Evolutionary conservation across 192 early-diverging fungal genomes (phyloP).

Genomic region (Rhizoclosmatium sp.): DNA sequence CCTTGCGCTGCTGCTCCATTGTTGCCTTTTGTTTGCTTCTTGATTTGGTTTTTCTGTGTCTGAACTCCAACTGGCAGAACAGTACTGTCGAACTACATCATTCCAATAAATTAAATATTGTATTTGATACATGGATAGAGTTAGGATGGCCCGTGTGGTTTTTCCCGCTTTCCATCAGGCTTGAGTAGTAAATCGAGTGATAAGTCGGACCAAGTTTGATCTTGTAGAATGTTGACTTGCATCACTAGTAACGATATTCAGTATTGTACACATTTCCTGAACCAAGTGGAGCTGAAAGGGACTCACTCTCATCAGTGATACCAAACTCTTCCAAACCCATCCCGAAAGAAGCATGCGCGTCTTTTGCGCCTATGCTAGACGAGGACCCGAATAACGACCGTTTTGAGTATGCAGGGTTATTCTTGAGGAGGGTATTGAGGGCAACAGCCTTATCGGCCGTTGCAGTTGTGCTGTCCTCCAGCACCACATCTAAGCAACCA

Average conservation of each 20-base stretch:
- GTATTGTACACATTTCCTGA: background rate
- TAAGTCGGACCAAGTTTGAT: background rate
- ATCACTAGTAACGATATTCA: background rate
- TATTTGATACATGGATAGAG: too few species aligned
- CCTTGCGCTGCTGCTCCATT: background rate
- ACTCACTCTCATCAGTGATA: constrained; percentile 3
- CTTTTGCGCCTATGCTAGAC: background rate
- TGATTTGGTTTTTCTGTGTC: background rate
- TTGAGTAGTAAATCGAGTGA: constrained; percentile 1
- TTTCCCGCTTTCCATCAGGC: background rate
- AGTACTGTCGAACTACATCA: too few species aligned
- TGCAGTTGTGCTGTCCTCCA: background rate
- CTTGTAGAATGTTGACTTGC: background rate
- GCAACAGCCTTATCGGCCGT: background rate
- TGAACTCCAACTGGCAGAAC: too few species aligned
- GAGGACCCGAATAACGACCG: background rate
- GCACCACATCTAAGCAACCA: background rate
- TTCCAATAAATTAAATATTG: too few species aligned
- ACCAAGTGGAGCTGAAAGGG: background rate
- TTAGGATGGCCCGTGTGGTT: too few species aligned
- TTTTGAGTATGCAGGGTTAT: background rate
- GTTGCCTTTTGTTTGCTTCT: background rate
- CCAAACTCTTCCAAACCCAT: constrained; percentile 2
- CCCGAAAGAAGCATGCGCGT: background rate
- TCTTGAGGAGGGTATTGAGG: background rate